A percentile compares a stretch with the other conserved stretches of the same genome.
These are phyloP conservation scores for Ramaria sp. DNA, from an alignment of 768 basidiomycete species.

Conservation along the genomic window DNA sequence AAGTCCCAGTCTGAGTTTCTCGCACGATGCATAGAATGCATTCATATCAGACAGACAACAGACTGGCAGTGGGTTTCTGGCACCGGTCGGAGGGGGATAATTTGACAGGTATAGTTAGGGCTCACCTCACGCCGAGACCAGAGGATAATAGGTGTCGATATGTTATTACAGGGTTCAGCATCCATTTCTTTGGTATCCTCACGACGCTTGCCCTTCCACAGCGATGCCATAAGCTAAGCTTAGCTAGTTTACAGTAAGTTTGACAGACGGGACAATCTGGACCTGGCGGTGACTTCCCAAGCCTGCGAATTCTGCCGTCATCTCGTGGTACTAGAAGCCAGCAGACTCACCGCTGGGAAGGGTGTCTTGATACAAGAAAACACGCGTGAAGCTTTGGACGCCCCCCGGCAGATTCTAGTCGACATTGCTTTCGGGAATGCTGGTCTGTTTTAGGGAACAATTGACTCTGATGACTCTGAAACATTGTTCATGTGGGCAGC, in stretches of 20 bases:
- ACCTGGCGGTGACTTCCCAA: neutral
- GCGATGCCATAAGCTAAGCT: neutral
- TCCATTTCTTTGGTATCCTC: neutral
- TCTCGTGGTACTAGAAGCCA: constrained; percentile 85
- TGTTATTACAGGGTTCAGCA: constrained; percentile 47
- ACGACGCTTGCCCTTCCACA: constrained; percentile 9
- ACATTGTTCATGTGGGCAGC: constrained; percentile 39
- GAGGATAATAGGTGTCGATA: constrained; percentile 69
- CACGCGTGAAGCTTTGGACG: constrained; percentile 67
- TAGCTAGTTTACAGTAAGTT: no score
- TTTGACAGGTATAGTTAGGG: neutral
- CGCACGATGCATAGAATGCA: constrained; percentile 78
- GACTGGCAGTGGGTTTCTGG: constrained; percentile 60
- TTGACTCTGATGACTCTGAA: constrained; percentile 14
- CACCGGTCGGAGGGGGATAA: neutral
- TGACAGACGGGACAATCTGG: neutral
- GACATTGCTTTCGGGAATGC: constrained; percentile 75
- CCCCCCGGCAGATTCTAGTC: constrained; percentile 78
- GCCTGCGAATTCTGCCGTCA: constrained; percentile 66
- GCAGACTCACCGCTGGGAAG: constrained; percentile 90
- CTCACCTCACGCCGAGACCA: constrained; percentile 49
- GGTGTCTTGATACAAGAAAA: constrained; percentile 88
- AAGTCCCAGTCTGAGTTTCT: constrained; percentile 68
- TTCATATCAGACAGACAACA: constrained; percentile 89
- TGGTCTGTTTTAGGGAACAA: constrained; percentile 34